A percentile compares a stretch with the other conserved stretches of the same genome.
Conservation (phyloP, 2,329 filamentous ascomycete genomes). For the Fusarium azukiicola region DNA sequence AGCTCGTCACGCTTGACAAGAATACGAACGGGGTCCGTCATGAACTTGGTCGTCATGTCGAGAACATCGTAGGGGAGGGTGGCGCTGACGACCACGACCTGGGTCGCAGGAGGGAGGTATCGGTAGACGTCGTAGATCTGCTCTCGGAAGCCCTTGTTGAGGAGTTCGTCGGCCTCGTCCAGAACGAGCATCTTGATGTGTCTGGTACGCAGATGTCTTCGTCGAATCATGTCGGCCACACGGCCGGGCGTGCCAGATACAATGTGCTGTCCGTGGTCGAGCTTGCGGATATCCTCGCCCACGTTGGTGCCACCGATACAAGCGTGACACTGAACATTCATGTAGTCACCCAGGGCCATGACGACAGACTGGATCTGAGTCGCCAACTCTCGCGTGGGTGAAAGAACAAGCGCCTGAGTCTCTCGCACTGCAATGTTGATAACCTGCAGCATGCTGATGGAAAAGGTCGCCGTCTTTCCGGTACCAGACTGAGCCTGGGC, state of each 20-base stretch:
- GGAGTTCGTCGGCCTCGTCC: conserved; percentile 81
- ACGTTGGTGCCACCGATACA: conserved; percentile 99
- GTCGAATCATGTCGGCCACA: conserved; percentile 85
- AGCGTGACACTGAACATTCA: conserved; percentile 99
- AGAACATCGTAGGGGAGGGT: conserved; percentile 98
- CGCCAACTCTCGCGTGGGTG: conserved; percentile 96
- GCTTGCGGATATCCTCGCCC: conserved; percentile 97
- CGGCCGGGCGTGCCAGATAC: conserved; percentile 98
- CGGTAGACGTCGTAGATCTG: conserved; percentile 99
- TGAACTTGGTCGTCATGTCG: conserved; percentile 99
- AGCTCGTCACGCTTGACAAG: conserved; percentile 99
- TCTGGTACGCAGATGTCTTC: conserved; percentile 77
- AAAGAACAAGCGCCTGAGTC: conserved; percentile 96
- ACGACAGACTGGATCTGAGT: conserved; percentile 99
- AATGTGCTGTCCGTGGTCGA: conserved; percentile 98
- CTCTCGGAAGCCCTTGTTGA: conserved; percentile 97
- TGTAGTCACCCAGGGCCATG: conserved; percentile 99
- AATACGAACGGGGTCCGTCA: conserved; percentile 98
- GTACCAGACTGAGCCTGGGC: conserved; percentile 98
- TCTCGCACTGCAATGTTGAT: conserved; percentile 96
- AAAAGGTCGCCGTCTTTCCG: conserved; percentile 98
- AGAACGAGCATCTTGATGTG: conserved; percentile 84
- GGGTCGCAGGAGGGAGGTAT: conserved; percentile 96
- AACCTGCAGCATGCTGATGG: conserved; percentile 97
- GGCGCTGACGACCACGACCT: conserved; percentile 98